phyloP scores from a whole-genome alignment of 179 eudicot species.

The Drosera spatulata region DNA sequence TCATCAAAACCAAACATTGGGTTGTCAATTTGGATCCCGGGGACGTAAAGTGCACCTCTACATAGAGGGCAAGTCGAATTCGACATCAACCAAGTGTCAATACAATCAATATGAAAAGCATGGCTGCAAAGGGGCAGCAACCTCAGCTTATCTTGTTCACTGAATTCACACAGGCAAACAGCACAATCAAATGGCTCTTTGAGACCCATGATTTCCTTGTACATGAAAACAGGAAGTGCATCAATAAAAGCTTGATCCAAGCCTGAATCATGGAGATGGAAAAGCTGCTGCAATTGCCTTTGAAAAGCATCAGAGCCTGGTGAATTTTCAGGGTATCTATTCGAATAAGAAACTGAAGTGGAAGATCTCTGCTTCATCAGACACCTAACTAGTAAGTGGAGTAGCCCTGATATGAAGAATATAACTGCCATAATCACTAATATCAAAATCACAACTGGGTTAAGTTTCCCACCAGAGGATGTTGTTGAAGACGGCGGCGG shows the following conservation, averaged over 20 bases:
- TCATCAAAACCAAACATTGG: background rate
- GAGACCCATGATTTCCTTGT: constrained; percentile 7
- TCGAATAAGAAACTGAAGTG: background rate
- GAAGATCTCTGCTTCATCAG: background rate
- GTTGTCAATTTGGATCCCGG: constrained; percentile 4
- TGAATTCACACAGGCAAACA: constrained; percentile 10
- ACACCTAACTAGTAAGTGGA: constrained; percentile 1
- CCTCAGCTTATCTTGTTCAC: constrained; percentile 8
- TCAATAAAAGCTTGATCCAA: constrained; percentile 12
- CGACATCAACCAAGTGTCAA: constrained; percentile 11
- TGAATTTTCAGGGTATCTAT: background rate
- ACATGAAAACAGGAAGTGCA: constrained; percentile 9
- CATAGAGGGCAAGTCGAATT: constrained; percentile 13
- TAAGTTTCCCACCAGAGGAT: background rate
- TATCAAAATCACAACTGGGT: background rate
- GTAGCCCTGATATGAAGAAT: background rate
- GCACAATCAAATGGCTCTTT: constrained; percentile 16
- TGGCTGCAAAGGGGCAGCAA: constrained; percentile 10
- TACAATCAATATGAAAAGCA: constrained; percentile 11
- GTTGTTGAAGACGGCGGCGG: background rate
- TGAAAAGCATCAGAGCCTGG: constrained; percentile 5
- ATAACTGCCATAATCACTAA: background rate
- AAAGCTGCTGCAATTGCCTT: constrained; percentile 11
- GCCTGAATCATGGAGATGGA: constrained; percentile 7
- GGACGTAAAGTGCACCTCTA: constrained; percentile 4